phyloP scores from a whole-genome alignment of 169 alveolate genomes.

The Neospora caninum region DNA sequence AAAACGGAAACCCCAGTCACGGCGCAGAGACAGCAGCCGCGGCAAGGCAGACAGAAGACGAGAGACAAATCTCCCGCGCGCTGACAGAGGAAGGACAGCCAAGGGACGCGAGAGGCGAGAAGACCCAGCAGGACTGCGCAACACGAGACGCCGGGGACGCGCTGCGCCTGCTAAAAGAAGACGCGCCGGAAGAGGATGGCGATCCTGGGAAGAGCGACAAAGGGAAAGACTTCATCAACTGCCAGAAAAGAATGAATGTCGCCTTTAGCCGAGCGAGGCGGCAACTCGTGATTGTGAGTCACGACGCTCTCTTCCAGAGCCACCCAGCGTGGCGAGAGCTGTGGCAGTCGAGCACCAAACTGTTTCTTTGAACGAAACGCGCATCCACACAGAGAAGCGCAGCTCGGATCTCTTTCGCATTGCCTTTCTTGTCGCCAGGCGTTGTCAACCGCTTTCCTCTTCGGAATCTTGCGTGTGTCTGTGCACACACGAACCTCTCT shows the following conservation, averaged over 20 bases:
- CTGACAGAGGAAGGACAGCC: neutral
- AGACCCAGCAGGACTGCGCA: neutral
- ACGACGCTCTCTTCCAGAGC: conserved; percentile 26
- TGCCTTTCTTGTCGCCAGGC: too few species aligned
- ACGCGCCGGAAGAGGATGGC: neutral
- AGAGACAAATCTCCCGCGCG: too few species aligned
- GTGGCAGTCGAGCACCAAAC: neutral
- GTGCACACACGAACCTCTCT: too few species aligned
- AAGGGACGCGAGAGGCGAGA: neutral
- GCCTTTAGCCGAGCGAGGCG: conserved; percentile 66
- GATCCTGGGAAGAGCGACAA: neutral
- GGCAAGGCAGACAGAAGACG: too few species aligned
- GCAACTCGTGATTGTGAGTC: conserved; percentile 61
- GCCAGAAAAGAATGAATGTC: conserved; percentile 64
- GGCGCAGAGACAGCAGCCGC: too few species aligned
- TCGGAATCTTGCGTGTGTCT: too few species aligned
- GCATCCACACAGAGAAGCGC: too few species aligned
- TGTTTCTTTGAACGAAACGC: neutral
- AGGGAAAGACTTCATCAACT: conserved; percentile 41
- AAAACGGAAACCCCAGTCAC: too few species aligned
- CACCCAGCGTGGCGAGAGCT: conserved; percentile 18
- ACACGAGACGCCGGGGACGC: neutral
- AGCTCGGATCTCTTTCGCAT: too few species aligned
- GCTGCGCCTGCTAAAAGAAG: neutral
- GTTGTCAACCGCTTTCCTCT: too few species aligned